Percentiles rank a stretch among this genome's conserved stretches.
Evolutionary conservation across 805 yeast genomes (phyloP).

Genomic region (Candida boidinii): DNA sequence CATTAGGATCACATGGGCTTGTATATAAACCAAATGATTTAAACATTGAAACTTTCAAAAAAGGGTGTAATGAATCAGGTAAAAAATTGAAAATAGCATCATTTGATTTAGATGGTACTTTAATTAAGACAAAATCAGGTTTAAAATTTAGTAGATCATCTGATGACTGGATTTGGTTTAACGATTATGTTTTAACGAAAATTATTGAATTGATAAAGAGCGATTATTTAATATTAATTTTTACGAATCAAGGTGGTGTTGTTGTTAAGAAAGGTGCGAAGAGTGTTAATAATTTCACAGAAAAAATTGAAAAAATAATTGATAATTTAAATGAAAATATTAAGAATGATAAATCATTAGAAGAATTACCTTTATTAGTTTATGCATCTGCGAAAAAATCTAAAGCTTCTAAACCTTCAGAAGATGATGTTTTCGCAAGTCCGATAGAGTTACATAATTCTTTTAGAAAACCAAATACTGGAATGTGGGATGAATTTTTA

Average conservation of each 20-base stretch:
- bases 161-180: slow-evolving; percentile 67
- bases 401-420: slow-evolving; percentile 14
- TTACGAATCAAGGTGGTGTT: slow-evolving; percentile 81
- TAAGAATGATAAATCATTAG: slow-evolving; percentile 15
- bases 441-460: slow-evolving; percentile 23
- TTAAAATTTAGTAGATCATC: slow-evolving; percentile 46
- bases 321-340: slow-evolving; percentile 17
- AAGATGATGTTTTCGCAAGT: slow-evolving; percentile 13
- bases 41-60: slow-evolving; percentile 1
- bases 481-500: slow-evolving; percentile 62
- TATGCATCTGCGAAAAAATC: slow-evolving; percentile 62
- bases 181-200: slow-evolving; percentile 15
- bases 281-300: slow-evolving; percentile 29
- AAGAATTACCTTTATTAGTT: slow-evolving; percentile 28
- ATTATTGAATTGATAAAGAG: slow-evolving; percentile 14
- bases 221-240: slow-evolving; percentile 45
- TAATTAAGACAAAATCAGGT: slow-evolving; percentile 61
- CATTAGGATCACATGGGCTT: slow-evolving; percentile 11
- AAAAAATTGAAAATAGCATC: slow-evolving; percentile 44
- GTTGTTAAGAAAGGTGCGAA: slow-evolving; percentile 28
- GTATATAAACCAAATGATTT: slow-evolving; percentile 1
- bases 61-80: too few species aligned
- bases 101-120: slow-evolving; percentile 82
- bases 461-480: slow-evolving; percentile 68
- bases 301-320: slow-evolving; percentile 32